Conservation (phyloP, 1,139 yeast genomes). For the Candida sanyaensis region DNA sequence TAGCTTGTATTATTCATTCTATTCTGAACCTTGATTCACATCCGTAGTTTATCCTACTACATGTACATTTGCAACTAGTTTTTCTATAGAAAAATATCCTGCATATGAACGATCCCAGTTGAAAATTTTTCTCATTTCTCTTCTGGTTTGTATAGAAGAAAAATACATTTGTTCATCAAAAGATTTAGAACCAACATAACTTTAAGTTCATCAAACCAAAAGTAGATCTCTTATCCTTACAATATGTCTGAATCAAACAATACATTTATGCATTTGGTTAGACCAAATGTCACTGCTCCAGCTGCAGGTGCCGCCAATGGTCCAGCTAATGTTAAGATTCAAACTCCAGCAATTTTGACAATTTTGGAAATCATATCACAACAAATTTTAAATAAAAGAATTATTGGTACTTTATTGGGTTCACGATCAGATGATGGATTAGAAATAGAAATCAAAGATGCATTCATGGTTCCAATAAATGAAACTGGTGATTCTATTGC, state of each 20-base stretch:
- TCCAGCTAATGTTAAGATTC: slow-evolving; percentile 55
- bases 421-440: slow-evolving; percentile 85
- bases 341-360: slow-evolving; percentile 75
- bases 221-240: not conserved
- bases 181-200: no score
- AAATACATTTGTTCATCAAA: not conserved
- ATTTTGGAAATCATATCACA: slow-evolving; percentile 53
- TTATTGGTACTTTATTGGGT: slow-evolving; percentile 84
- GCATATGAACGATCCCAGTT: not conserved
- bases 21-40: no score
- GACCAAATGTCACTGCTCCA: slow-evolving; percentile 60
- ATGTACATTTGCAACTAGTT: not conserved
- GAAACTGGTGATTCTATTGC: slow-evolving; percentile 76
- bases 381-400: slow-evolving; percentile 54
- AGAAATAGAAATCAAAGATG: slow-evolving; percentile 71
- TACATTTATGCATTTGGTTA: slow-evolving; percentile 55
- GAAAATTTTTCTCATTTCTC: slow-evolving; percentile 1
- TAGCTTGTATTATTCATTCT: no score
- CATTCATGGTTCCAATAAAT: slow-evolving; percentile 80
- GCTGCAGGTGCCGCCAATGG: slow-evolving; percentile 47
- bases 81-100: not conserved
- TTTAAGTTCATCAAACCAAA: no score
- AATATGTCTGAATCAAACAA: slow-evolving; percentile 12
- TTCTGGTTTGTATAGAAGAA: not conserved
- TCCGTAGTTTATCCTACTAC: no score